phyloP scores from a whole-genome alignment of 192 early-diverging fungal species.

The Coemansia sp. region DNA sequence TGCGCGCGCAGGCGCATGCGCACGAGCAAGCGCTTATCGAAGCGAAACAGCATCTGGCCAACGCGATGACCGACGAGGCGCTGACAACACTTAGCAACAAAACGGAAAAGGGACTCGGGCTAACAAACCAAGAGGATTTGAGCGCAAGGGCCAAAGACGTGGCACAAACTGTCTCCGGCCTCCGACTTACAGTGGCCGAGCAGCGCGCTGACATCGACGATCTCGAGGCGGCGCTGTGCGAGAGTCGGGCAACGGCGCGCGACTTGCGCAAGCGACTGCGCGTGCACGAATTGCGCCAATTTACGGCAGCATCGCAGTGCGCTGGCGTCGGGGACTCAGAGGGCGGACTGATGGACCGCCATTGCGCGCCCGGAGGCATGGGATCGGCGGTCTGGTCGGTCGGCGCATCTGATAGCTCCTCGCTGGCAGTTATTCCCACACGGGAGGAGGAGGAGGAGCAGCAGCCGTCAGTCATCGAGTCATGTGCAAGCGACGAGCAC shows the following conservation, averaged over 20 bases:
- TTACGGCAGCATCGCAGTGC: slow-evolving; percentile 26
- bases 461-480: neutral
- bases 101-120: slow-evolving; percentile 7
- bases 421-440: neutral
- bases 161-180: neutral
- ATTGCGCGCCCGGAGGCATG: neutral
- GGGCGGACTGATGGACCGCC: neutral
- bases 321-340: slow-evolving; percentile 30
- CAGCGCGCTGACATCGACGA: slow-evolving; percentile 39
- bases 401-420: neutral
- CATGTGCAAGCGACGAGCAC: neutral
- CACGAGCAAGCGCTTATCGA: slow-evolving; percentile 25
- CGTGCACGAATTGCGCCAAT: slow-evolving; percentile 39
- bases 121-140: too few species aligned
- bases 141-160: too few species aligned
- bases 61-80: neutral
- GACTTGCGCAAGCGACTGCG: slow-evolving; percentile 34
- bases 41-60: slow-evolving; percentile 29
- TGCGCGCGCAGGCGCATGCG: slow-evolving; percentile 11
- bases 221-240: slow-evolving; percentile 25
- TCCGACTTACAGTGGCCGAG: slow-evolving; percentile 24
- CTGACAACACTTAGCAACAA: slow-evolving; percentile 23
- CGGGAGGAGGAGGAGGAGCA: too few species aligned
- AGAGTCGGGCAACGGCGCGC: slow-evolving; percentile 22
- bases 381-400: neutral